These are phyloP conservation scores for Blepharisma stoltei DNA, from an alignment of 73 alveolate genomes.

Conservation along the genomic window DNA sequence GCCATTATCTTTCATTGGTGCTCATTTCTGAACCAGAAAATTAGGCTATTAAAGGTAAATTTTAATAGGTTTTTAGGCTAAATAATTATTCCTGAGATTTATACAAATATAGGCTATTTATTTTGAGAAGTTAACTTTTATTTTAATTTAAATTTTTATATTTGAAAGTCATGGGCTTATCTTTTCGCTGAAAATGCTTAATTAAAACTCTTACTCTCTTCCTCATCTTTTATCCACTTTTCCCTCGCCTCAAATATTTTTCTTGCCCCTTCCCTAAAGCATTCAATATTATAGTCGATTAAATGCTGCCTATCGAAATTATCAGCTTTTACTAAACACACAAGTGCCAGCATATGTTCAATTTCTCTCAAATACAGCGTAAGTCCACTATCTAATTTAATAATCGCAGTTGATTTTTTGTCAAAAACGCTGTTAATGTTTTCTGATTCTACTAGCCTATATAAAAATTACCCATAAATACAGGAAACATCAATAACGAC, in stretches of 20 bases:
- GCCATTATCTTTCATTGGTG: no score
- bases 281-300: conserved; percentile 57
- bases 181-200: no score
- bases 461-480: conserved; percentile 65
- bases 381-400: not conserved
- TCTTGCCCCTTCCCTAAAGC: conserved; percentile 56
- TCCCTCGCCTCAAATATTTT: conserved; percentile 41
- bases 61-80: no score
- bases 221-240: not conserved
- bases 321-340: conserved; percentile 53
- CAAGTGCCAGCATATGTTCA: conserved; percentile 53
- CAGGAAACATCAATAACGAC: conserved; percentile 90
- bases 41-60: no score
- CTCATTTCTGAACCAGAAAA: no score
- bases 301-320: conserved; percentile 58
- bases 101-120: no score
- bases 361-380: conserved; percentile 55
- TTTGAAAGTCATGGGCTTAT: not conserved
- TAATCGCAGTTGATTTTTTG: no score
- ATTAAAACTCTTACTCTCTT: no score
- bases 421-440: no score
- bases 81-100: no score
- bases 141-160: conserved; percentile 54
- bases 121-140: no score
- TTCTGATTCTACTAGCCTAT: no score